phyloP scores from a whole-genome alignment of 2,329 filamentous ascomycete genomes.

The Trichoderma sp. region DNA sequence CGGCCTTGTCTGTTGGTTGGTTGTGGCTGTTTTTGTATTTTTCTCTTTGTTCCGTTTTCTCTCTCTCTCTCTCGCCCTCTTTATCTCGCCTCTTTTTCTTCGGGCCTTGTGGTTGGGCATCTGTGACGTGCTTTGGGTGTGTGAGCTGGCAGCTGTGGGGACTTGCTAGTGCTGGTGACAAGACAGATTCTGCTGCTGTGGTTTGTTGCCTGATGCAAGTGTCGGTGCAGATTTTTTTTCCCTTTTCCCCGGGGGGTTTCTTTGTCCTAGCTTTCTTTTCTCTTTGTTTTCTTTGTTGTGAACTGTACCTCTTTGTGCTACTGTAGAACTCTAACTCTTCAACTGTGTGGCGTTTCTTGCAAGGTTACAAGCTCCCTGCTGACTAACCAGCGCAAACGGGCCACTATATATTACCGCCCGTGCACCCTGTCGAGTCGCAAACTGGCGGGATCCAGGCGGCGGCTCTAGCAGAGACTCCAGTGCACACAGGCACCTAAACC shows the following conservation, averaged over 20 bases:
- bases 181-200: background rate
- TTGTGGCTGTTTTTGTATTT: background rate
- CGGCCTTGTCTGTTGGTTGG: background rate
- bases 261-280: background rate
- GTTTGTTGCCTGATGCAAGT: background rate
- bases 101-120: constrained; percentile 12
- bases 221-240: background rate
- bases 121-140: constrained; percentile 16
- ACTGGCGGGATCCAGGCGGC: constrained; percentile 6
- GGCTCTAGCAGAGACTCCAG: constrained; percentile 5
- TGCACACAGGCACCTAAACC: background rate
- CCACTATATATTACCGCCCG: no score
- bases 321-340: background rate
- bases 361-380: background rate
- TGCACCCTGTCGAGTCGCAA: constrained; percentile 8
- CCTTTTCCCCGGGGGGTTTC: background rate
- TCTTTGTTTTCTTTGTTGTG: background rate
- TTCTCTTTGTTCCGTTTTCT: background rate
- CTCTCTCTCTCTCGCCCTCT: background rate
- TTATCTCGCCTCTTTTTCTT: background rate
- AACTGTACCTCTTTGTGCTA: background rate
- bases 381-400: background rate
- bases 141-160: constrained; percentile 13
- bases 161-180: constrained; percentile 1
- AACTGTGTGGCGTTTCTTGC: background rate